phyloP scores from a whole-genome alignment of 352 stramenopile genomes.

The Globisporangium cederbergense region DNA sequence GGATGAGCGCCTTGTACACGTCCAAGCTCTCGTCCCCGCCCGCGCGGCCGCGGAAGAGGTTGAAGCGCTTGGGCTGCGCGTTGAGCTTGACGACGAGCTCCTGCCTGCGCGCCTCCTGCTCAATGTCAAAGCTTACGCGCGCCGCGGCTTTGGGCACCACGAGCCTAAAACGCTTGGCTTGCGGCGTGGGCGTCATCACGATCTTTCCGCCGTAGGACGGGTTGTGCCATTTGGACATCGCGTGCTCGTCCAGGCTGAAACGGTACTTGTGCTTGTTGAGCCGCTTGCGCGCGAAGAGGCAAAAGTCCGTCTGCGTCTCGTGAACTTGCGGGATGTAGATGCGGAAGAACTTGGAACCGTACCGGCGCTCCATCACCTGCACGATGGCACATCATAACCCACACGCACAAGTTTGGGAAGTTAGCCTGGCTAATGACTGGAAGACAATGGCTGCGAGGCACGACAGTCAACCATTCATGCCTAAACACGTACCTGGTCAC shows the following conservation, averaged over 20 bases:
- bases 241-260: constrained; percentile 48
- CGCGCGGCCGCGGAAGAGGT: constrained; percentile 40
- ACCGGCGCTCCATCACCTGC: constrained; percentile 42
- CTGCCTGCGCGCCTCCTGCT: constrained; percentile 69
- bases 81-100: constrained; percentile 64
- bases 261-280: constrained; percentile 75
- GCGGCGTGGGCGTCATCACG: constrained; percentile 38
- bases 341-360: constrained; percentile 67
- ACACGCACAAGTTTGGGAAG: neutral
- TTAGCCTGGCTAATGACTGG: neutral
- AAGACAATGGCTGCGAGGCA: neutral
- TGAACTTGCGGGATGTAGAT: constrained; percentile 77
- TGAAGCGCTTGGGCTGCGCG: constrained; percentile 41
- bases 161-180: constrained; percentile 56
- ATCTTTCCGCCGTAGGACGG: constrained; percentile 61
- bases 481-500: constrained; percentile 30
- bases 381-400: neutral
- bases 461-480: neutral
- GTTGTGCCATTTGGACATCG: constrained; percentile 64
- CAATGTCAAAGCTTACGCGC: constrained; percentile 63
- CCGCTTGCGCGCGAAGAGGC: constrained; percentile 69
- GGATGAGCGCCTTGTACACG: constrained; percentile 41
- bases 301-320: constrained; percentile 67
- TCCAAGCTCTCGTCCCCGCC: constrained; percentile 28
- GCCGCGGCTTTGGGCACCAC: constrained; percentile 37